Evolutionary conservation across 768 basidiomycete genomes (phyloP).

Genomic region (Auricularia cornea): DNA sequence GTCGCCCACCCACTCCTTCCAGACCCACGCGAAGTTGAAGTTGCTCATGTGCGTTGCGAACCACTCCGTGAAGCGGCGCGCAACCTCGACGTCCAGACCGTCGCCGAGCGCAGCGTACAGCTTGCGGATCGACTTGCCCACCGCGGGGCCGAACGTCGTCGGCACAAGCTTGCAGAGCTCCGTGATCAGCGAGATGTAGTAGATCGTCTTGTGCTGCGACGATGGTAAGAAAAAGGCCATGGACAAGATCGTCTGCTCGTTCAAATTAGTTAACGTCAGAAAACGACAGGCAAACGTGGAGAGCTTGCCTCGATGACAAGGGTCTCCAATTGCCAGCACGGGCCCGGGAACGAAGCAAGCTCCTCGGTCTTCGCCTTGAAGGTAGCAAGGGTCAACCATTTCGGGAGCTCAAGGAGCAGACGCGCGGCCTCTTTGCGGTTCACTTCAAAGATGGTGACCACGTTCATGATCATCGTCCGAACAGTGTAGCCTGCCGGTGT

Average conservation of each 20-base stretch:
- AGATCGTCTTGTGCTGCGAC: slow-evolving; percentile 67
- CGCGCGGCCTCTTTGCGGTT: slow-evolving; percentile 94
- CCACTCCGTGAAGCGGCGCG: slow-evolving; percentile 86
- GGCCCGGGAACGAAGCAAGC: slow-evolving; percentile 35
- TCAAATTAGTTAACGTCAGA: not conserved
- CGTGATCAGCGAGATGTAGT: slow-evolving; percentile 81
- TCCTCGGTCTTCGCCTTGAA: slow-evolving; percentile 59
- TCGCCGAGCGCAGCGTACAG: slow-evolving; percentile 73
- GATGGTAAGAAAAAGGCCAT: slow-evolving; percentile 70
- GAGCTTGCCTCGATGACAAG: slow-evolving; percentile 83
- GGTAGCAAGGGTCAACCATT: slow-evolving; percentile 73
- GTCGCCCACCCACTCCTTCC: slow-evolving; percentile 98
- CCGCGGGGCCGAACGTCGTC: slow-evolving; percentile 85
- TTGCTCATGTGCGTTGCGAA: slow-evolving; percentile 95
- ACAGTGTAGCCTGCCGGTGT: slow-evolving; percentile 74
- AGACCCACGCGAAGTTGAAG: slow-evolving; percentile 97
- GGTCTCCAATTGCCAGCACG: slow-evolving; percentile 84
- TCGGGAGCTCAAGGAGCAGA: slow-evolving; percentile 75
- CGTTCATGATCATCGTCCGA: slow-evolving; percentile 64
- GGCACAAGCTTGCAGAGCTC: slow-evolving; percentile 95
- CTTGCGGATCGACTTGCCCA: slow-evolving; percentile 90
- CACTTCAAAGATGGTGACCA: slow-evolving; percentile 84
- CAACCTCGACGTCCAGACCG: slow-evolving; percentile 78
- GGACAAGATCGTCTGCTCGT: slow-evolving; percentile 59
- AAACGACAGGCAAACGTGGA: slow-evolving; percentile 2